These are phyloP conservation scores for Geotrichum fermentans DNA, from an alignment of 1,139 yeast genomes.

Conservation along the genomic window DNA sequence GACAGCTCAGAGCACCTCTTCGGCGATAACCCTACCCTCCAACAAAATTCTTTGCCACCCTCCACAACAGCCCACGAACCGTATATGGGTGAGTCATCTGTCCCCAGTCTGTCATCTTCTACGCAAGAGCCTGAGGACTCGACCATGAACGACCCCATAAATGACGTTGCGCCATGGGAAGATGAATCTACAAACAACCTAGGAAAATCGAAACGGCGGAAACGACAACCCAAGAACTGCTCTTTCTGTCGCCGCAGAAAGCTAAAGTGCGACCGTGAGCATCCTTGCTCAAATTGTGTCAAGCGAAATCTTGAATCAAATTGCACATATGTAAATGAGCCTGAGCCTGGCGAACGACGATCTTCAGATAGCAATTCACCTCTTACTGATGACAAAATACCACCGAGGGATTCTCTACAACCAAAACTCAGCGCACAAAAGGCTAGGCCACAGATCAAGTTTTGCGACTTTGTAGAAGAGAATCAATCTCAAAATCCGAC, in stretches of 20 bases:
- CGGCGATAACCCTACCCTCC: background rate
- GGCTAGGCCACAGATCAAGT: constrained; percentile 7
- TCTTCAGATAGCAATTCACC: background rate
- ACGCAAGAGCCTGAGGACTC: background rate
- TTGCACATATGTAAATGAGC: constrained; percentile 28
- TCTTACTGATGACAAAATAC: background rate
- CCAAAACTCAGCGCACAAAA: constrained; percentile 1
- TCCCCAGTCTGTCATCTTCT: too few species aligned
- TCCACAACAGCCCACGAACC: background rate
- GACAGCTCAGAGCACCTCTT: background rate
- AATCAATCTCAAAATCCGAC: background rate
- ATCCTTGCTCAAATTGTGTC: constrained; percentile 37
- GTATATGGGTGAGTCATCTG: background rate
- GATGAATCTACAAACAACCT: background rate
- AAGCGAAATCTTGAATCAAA: constrained; percentile 29
- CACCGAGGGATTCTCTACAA: constrained; percentile 1
- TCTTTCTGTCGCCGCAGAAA: constrained; percentile 36
- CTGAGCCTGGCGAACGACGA: constrained; percentile 1
- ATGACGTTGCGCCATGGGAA: too few species aligned
- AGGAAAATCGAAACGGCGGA: constrained; percentile 18
- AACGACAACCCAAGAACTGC: constrained; percentile 33
- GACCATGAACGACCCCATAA: background rate
- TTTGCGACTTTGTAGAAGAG: constrained; percentile 8
- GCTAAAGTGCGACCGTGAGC: constrained; percentile 36
- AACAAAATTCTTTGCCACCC: background rate